Evolutionary conservation across 2,329 filamentous ascomycete species (phyloP).

Genomic region (Scedosporium dehoogii): DNA sequence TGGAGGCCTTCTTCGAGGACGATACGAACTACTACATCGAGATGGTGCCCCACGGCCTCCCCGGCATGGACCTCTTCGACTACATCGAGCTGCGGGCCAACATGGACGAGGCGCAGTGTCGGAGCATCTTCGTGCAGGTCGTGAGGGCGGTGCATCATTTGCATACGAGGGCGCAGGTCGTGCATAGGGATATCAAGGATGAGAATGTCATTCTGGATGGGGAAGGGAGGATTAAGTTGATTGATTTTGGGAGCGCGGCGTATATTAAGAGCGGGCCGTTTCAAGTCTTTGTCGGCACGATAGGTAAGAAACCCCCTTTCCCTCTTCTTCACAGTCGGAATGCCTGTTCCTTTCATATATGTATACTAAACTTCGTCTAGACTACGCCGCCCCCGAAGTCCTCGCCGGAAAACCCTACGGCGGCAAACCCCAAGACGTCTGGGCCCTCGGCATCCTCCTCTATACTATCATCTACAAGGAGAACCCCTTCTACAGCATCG

Average conservation of each 20-base stretch:
- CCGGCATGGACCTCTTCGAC: conserved; percentile 97
- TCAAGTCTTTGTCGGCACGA: conserved; percentile 97
- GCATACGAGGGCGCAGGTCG: conserved; percentile 81
- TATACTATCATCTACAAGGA: conserved; percentile 99
- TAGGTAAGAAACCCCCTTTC: conserved; percentile 55
- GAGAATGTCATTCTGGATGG: conserved; percentile 96
- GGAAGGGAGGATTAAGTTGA: conserved; percentile 90
- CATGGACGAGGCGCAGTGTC: conserved; percentile 91
- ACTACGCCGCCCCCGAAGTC: conserved; percentile 98
- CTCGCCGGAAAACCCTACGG: conserved; percentile 84
- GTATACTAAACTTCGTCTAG: conserved; percentile 34
- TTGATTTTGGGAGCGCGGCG: conserved; percentile 95
- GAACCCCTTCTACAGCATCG: conserved; percentile 97
- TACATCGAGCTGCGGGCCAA: conserved; percentile 94
- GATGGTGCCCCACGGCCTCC: conserved; percentile 89
- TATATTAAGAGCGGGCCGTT: conserved; percentile 98
- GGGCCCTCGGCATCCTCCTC: conserved; percentile 91
- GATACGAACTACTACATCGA: conserved; percentile 96
- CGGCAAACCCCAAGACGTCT: conserved; percentile 96
- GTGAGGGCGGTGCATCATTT: conserved; percentile 83
- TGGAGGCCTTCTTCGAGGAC: conserved; percentile 68
- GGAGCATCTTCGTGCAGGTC: conserved; percentile 92
- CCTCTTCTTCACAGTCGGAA: background rate
- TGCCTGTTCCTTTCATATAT: background rate
- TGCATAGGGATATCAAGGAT: conserved; percentile 97